Conservation (phyloP, 176 grass and related monocot genomes). For the Oryza australiensis region DNA sequence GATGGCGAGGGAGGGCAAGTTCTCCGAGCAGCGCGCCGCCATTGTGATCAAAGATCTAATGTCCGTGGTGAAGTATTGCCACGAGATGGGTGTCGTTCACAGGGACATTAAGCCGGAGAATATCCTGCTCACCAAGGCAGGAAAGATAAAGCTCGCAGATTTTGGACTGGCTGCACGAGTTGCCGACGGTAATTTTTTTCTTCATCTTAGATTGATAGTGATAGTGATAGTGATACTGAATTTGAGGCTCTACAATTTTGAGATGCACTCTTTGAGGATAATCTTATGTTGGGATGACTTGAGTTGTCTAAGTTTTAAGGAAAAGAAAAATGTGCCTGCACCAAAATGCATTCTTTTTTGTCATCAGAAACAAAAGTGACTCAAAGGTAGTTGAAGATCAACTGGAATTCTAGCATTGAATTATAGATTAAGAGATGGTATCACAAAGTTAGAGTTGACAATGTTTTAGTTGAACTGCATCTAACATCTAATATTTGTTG, state of each 20-base stretch:
- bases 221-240: neutral
- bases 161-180: conserved; percentile 86
- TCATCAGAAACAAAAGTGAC: neutral
- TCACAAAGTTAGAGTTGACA: neutral
- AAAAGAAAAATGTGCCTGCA: neutral
- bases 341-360: neutral
- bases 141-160: conserved; percentile 80
- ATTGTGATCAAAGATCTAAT: conserved; percentile 67
- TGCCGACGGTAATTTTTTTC: conserved; percentile 58
- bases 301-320: neutral
- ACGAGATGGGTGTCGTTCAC: conserved; percentile 94
- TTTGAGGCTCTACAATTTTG: neutral
- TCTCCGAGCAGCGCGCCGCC: conserved; percentile 70
- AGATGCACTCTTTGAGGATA: neutral
- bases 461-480: neutral
- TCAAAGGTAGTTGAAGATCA: neutral
- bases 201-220: neutral
- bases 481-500: neutral
- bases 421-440: neutral
- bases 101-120: conserved; percentile 96
- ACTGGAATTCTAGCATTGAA: neutral
- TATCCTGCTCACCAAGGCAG: conserved; percentile 67
- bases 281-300: neutral
- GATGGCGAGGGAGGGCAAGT: conserved; percentile 49
- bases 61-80: conserved; percentile 82